Percentiles rank a stretch among this genome's conserved stretches.
Evolutionary conservation across 2,329 filamentous ascomycete genomes (phyloP).

Genomic region (Knoxdaviesia capensis): DNA sequence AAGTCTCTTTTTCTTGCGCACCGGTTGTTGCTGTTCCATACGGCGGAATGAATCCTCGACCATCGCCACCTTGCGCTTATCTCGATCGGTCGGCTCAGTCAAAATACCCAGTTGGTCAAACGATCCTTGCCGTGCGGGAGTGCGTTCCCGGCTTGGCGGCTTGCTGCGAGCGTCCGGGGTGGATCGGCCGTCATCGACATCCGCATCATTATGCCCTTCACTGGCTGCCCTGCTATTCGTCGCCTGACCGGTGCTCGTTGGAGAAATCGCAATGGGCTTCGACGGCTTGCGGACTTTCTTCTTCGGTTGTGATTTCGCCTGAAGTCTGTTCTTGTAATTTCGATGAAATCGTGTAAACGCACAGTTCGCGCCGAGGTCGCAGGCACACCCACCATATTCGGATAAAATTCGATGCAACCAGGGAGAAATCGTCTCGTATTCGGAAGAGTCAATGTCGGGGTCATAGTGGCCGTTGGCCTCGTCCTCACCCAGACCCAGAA

Average conservation of each 20-base stretch:
- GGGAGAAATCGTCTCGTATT: conserved; percentile 37
- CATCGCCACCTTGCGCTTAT: conserved; percentile 47
- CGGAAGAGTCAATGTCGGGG: conserved; percentile 33
- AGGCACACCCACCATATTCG: conserved; percentile 65
- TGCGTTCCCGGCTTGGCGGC: conserved; percentile 44
- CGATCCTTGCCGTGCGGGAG: conserved; percentile 38
- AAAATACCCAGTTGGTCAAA: conserved; percentile 38
- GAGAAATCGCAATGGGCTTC: conserved; percentile 35
- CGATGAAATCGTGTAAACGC: conserved; percentile 43
- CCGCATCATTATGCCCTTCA: conserved; percentile 34
- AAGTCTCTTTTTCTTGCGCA: conserved; percentile 39
- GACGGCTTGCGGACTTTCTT: conserved; percentile 31
- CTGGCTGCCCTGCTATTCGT: conserved; percentile 44
- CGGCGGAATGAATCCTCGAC: conserved; percentile 42
- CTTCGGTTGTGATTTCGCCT: conserved; percentile 24
- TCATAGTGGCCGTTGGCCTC: conserved; percentile 25
- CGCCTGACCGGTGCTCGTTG: conserved; percentile 39
- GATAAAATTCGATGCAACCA: conserved; percentile 54
- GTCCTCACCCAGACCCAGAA: conserved; percentile 43
- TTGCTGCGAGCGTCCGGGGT: conserved; percentile 37
- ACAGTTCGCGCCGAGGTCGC: conserved; percentile 41
- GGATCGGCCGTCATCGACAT: conserved; percentile 30
- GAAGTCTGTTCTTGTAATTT: conserved; percentile 18
- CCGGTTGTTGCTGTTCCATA: conserved; percentile 36
- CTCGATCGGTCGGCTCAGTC: conserved; percentile 43